A percentile compares a stretch with the other conserved stretches of the same genome.
Conservation (phyloP, 2,329 filamentous ascomycete genomes). For the Nigrospora osmanthi region DNA sequence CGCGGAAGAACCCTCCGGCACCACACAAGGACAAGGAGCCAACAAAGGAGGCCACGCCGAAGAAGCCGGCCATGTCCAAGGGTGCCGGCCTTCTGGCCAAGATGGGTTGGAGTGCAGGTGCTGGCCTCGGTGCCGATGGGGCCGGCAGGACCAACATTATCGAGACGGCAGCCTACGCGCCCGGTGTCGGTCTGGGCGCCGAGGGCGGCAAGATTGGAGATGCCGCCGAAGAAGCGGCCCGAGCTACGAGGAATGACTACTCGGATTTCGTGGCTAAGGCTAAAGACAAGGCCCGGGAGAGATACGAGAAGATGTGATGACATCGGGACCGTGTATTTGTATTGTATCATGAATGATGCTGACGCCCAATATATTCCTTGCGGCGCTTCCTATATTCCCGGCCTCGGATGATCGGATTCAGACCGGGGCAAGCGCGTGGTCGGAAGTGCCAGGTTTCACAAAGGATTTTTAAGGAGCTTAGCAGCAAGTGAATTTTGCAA, state of each 20-base stretch:
- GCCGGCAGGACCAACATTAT: conserved; percentile 58
- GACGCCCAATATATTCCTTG: too few relatives aligned
- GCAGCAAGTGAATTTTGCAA: too few relatives aligned
- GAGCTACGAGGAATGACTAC: conserved; percentile 52
- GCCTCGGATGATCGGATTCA: too few relatives aligned
- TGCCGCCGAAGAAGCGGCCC: conserved; percentile 54
- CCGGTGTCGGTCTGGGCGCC: conserved; percentile 63
- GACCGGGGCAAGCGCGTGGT: too few relatives aligned
- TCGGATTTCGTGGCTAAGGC: conserved; percentile 56
- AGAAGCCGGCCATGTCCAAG: conserved; percentile 42
- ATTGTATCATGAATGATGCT: too few relatives aligned
- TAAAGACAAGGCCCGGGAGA: conserved; percentile 58
- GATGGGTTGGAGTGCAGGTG: conserved; percentile 63
- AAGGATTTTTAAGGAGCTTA: too few relatives aligned
- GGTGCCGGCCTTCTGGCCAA: conserved; percentile 62
- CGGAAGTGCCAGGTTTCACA: too few relatives aligned
- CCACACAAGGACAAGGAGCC: conserved; percentile 23
- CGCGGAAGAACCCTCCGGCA: conserved; percentile 15
- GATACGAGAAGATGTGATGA: conserved; percentile 47
- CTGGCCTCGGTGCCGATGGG: conserved; percentile 56
- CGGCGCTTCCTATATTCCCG: too few relatives aligned
- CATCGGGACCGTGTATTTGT: too few relatives aligned
- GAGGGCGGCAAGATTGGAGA: conserved; percentile 64
- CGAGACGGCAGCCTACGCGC: conserved; percentile 55
- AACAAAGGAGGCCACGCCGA: conserved; percentile 25